Base-by-base conservation (phyloP, 2,329 filamentous ascomycete species). In the Colletotrichum sp. region DNA sequence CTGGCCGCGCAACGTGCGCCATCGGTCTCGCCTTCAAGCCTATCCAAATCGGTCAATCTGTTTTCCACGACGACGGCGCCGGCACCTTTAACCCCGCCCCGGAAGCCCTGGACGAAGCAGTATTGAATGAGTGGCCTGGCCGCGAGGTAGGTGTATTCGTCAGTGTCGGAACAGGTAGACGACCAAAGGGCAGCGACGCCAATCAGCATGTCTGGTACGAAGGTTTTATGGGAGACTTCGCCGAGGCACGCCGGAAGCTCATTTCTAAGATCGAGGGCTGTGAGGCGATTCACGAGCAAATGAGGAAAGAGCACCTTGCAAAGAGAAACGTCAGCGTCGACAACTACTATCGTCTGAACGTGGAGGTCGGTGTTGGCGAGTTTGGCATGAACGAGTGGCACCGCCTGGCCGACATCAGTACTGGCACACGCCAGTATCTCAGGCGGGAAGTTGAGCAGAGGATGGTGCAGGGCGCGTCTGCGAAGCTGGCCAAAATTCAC, bases 311-410 rank as follows among this genome's bases (percentile, higher is more conserved):
- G 64, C 92, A 96, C 79, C 88, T 99, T 26, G 86, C 91, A 8
- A 94, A 93, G 83, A 92, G 96, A 39, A 92, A 94, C 30, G 95
- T 99, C 76, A 96, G 94, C 80, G 91, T 92, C 68, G 96, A 98
- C 75, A 95, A 98, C 83, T 99, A 99, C 87, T 98, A 96, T 84
- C 94, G 97, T 9, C 88, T 99, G n/a, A 99, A 99, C 79, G 97
- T 99, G 55, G 96, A 99, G 82, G 93, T 98, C 18, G 97, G 96
- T 2, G 96, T 99, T 5, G 96, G 96, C 69, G 97, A 99, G 82
- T 99, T 98, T 83, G 96, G 95, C 68, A 99, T 99, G 96, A 99
- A 99, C 82, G 97, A 99, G 83, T 99, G 97, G 97, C 92, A 95
- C 80, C 92, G 96, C 5, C 87, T 99, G n/a, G 94, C 95, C 30